Base-by-base conservation (phyloP, 352 stramenopile genomes). In the Pythium pectinolyticum region DNA sequence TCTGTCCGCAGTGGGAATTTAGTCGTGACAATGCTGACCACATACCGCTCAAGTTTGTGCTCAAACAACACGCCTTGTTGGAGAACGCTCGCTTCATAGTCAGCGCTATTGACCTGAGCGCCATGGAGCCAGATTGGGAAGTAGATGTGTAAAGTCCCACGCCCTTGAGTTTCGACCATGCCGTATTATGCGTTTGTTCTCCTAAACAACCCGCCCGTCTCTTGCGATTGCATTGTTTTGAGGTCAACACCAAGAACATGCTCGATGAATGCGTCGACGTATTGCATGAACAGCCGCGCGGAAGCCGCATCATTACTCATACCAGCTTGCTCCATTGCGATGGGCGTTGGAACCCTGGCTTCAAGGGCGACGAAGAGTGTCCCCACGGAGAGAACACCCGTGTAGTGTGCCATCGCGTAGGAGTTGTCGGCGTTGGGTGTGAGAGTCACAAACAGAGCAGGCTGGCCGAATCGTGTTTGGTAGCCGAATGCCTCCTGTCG, bases 401-500 rank as follows among this genome's bases (percentile, higher is more conserved):
- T n/a, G 30, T 54, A 54, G 47, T 54, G 47, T 17, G 47, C 47
- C 30, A 54, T 54, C 7, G 47, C 47, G 14, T 34, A 54, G 2
- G 47, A 54, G 15, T 54, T 54, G 30, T 54, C 47, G 5, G 47
- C 20, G 47, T 35, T 35, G 3, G 47, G 47, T 8, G 47, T 54
- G 3, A 54, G 24, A 2, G 47, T 54, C 4, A 54, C 25, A n/a
- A 54, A 54, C 3, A 54, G 47, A 4, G 47, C 10, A 20, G 47
- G 47, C 27, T 54, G 47, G 3, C 47, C 47, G 15, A 25, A 54
- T 24, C 50, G 24, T 6, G 51, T 47, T 24, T 67, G 60, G 31
- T 67, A 62, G 0, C 40, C 50, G 22, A 67, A 61, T 8, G 52
- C 60, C 15, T 54, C 24, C n/a, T 53, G 51, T 5, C 51, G 50